Evolutionary conservation across 2,329 filamentous ascomycete genomes (phyloP), one percentile per base, ranked within the genome.

Genomic region (Venturia effusa): DNA sequence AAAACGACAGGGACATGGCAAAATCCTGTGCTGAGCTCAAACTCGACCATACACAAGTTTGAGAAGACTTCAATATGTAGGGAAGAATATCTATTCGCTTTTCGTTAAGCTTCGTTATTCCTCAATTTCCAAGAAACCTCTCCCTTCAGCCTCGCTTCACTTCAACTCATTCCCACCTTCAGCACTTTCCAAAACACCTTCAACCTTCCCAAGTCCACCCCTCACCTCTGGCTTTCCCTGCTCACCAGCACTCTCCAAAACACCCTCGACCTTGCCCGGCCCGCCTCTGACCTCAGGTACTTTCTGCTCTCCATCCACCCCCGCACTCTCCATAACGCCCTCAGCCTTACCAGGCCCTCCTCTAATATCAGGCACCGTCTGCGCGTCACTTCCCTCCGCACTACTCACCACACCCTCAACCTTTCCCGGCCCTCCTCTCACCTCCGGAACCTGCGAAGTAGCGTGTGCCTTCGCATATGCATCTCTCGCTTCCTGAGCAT

Each of bases 301-400:
- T 15, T 17, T 34, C 30, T 55, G 4, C 11, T 27, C 24, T 19
- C 27, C 8, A 32, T 32, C 51, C 13, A 55, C 24, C 3, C 51
- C 51, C 2, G 51, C 51, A 57, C 51, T 57, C 30, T 57, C 51
- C 30, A 57, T 8, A 57, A 57, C 51, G 34, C 40, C 61, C 61
- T 48, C 32, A 10, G 24, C 45, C 24, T 62, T 62, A 17, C 43
- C 40, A 15, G 61, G 61, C 19, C 61, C 61, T 17, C 41, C 61
- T 19, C 61, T 40, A 19, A 62, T 34, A 17, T 57, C 51, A 19
- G 51, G 51, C 30, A 57, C 51, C 1, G 4, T 10, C 30, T 32
- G 27, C 22, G 6, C 51, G 15, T 34, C 51, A 55, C 7, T 15
- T 0, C 3, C 27, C 8, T 15, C 30, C 51, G 51, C 51, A 57